Base-by-base conservation (phyloP, 208 protist genomes). In the Leishmania major region DNA sequence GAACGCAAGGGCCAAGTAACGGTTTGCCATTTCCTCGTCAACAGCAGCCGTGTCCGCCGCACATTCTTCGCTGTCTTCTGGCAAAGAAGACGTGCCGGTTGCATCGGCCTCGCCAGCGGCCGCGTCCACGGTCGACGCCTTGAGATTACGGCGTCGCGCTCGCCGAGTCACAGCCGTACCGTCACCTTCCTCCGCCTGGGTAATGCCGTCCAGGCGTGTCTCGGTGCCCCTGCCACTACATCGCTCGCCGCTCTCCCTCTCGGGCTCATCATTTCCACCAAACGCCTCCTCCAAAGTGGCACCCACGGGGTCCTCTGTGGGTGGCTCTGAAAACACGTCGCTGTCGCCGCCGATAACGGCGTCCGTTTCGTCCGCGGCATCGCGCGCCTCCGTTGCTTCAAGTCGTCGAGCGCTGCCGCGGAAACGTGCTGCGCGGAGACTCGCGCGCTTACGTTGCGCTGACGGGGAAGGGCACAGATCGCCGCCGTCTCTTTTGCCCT, bases 1-100 rank as follows among this genome's bases (percentile, higher is more conserved):
- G 37, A 89, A 91, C 19, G 78, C 85, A 28, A 91, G 78, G n/a
- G 81, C 62, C 47, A 96, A 79, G 55, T 76, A 77, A 25, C 88
- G 85, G 82, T 88, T 94, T n/a, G 91, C 86, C 53, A 73, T 28
- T 3, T 74, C 74, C 2, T 82, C 82, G 35, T 71, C 79, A n/a
- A 66, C 7, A 2, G 45, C 25, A 19, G 69, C 25, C 25, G 69
- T 19, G 43, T 53, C 69, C 28, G 43, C 43, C 43, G 69, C 10
- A 11, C 45, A 17, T 43, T 45, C 40, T 15, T 53, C 43, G 35
- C 40, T n/a, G 8, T 28, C 69, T n/a, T 10, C 69, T 71, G 66
- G 40, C 2, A 1, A n/a, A 31, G 43, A 73, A 17, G 45, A 7
- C 28, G 31, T 4, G 17, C 25, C 31, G 37, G 72, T 13, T 11